A percentile compares a stretch with the other conserved stretches of the same genome.
phyloP scores from a whole-genome alignment of 768 basidiomycete species.

The Leccinum subgranulosum region DNA sequence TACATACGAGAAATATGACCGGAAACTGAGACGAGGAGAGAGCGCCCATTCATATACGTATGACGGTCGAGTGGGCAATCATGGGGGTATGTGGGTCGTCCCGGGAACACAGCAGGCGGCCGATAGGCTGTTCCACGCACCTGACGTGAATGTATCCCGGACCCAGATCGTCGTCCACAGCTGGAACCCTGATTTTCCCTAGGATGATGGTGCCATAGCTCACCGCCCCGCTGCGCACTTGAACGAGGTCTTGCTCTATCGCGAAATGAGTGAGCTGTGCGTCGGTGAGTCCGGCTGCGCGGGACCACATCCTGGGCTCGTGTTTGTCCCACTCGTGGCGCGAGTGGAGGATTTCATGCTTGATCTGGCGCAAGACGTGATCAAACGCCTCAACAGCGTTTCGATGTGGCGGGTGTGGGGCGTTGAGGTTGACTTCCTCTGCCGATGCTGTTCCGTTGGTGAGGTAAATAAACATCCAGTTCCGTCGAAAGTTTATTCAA shows the following conservation, averaged over 20 bases:
- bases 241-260: conserved; percentile 42
- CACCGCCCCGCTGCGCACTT: conserved; percentile 52
- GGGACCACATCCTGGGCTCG: conserved; percentile 57
- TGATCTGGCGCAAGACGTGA: conserved; percentile 51
- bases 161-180: conserved; percentile 56
- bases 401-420: conserved; percentile 53
- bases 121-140: conserved; percentile 35
- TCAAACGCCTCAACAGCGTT: conserved; percentile 69
- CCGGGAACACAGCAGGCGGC: background rate
- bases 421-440: conserved; percentile 57
- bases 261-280: conserved; percentile 49
- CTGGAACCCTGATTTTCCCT: conserved; percentile 73
- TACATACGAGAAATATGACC: conserved; percentile 1
- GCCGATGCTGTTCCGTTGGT: conserved; percentile 44
- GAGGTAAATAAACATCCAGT: conserved; percentile 9
- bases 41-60: conserved; percentile 2
- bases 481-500: conserved; percentile 1
- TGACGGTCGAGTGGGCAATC: background rate
- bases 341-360: conserved; percentile 61
- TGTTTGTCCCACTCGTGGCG: conserved; percentile 71
- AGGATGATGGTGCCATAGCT: conserved; percentile 71
- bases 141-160: conserved; percentile 70
- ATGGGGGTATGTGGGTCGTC: conserved; percentile 1
- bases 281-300: conserved; percentile 52
- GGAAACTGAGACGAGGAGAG: conserved; percentile 4